Percentiles rank a stretch among this genome's conserved stretches.
phyloP scores from a whole-genome alignment of 2,329 filamentous ascomycete genomes.

The Coleophoma eucalyptorum region DNA sequence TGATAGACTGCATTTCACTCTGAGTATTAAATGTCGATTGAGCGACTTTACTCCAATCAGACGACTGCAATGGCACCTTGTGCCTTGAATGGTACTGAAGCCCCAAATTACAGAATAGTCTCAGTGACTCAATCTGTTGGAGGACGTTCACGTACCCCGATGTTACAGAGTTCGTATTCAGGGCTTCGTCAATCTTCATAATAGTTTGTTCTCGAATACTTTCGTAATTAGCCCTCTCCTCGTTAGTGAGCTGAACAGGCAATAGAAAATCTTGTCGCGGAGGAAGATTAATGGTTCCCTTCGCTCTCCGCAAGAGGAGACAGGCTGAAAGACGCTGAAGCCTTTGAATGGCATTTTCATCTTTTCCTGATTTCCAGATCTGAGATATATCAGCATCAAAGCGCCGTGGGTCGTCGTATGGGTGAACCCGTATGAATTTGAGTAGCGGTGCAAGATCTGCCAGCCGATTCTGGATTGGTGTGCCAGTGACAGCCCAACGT shows the following conservation, averaged over 20 bases:
- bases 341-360: constrained; percentile 31
- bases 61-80: constrained; percentile 8
- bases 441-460: constrained; percentile 38
- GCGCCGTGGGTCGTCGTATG: constrained; percentile 32
- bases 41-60: not conserved
- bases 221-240: constrained; percentile 34
- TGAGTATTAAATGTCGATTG: too few species aligned
- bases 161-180: constrained; percentile 13
- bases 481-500: constrained; percentile 45
- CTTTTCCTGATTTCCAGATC: constrained; percentile 31
- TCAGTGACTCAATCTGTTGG: constrained; percentile 39
- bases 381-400: constrained; percentile 31
- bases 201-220: constrained; percentile 23
- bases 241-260: constrained; percentile 30
- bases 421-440: constrained; percentile 37
- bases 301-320: constrained; percentile 36
- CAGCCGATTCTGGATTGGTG: constrained; percentile 43
- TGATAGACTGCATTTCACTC: too few species aligned
- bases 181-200: constrained; percentile 29
- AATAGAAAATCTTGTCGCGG: constrained; percentile 27
- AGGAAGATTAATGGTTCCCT: constrained; percentile 35
- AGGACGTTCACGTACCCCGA: constrained; percentile 35
- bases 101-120: constrained; percentile 43
- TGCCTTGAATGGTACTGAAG: constrained; percentile 29
- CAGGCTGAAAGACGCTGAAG: constrained; percentile 34